Conservation (phyloP, 495 filamentous ascomycete species). For the Sordaria brevicollis region DNA sequence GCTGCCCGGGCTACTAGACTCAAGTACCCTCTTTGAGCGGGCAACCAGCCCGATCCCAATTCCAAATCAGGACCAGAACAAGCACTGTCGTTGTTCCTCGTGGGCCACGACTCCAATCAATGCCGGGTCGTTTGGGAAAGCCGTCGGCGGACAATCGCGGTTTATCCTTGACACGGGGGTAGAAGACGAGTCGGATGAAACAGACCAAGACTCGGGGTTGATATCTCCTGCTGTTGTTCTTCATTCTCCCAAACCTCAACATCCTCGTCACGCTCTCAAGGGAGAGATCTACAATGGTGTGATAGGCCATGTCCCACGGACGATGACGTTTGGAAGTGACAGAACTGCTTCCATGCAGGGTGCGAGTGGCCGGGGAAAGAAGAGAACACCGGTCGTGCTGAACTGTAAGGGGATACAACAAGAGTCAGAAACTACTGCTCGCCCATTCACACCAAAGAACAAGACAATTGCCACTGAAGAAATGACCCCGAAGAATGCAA, state of each 20-base stretch:
- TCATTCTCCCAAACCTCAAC: neutral
- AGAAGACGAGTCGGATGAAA: constrained; percentile 1
- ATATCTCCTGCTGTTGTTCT: neutral
- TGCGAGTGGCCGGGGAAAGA: neutral
- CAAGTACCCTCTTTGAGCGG: neutral
- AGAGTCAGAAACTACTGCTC: neutral
- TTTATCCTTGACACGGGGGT: constrained; percentile 12
- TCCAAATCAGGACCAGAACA: neutral
- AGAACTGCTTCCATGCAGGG: neutral
- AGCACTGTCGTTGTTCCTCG: neutral
- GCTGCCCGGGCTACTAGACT: constrained; percentile 28
- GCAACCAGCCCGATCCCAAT: neutral
- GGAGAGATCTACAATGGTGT: neutral
- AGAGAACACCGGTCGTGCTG: neutral
- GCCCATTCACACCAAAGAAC: neutral
- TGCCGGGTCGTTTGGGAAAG: constrained; percentile 7
- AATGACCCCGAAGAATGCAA: neutral
- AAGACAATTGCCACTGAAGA: neutral
- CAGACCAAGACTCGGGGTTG: neutral
- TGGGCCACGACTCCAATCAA: neutral
- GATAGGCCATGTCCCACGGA: neutral
- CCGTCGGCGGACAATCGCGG: constrained; percentile 1
- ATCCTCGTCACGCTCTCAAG: neutral
- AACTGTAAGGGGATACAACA: neutral
- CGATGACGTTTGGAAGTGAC: neutral